A percentile compares a stretch with the other conserved stretches of the same genome.
Conservation (phyloP, 1,284 basidiomycete species). For the Athelia sp. region DNA sequence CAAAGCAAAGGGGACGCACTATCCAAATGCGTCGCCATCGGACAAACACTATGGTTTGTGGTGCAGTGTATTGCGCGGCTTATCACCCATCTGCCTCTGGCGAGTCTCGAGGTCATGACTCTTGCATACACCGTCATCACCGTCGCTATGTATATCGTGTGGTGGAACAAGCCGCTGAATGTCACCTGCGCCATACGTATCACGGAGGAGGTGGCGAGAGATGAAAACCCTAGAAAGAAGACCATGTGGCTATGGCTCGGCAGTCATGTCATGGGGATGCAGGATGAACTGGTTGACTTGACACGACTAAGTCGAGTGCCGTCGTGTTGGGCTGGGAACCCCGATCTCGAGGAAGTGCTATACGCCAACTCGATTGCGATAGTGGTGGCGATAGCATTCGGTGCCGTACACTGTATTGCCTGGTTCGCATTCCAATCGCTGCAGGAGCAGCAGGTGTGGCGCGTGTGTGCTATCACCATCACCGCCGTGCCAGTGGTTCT, state of each 20-base stretch:
- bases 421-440: no score
- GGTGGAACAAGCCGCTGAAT: slow-evolving; percentile 16
- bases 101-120: slow-evolving; percentile 22
- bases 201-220: slow-evolving; percentile 18
- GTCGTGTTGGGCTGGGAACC: no score
- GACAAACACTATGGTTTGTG: slow-evolving; percentile 21
- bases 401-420: no score
- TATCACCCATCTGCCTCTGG: slow-evolving; percentile 10
- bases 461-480: not conserved
- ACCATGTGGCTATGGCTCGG: no score
- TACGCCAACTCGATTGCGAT: not conserved
- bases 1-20: slow-evolving; percentile 18
- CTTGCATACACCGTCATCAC: slow-evolving; percentile 13
- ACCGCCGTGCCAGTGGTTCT: not conserved
- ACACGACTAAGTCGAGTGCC: no score
- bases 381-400: not conserved
- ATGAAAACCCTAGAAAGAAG: no score
- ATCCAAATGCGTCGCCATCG: slow-evolving; percentile 14
- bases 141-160: slow-evolving; percentile 10
- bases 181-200: slow-evolving; percentile 9
- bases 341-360: no score
- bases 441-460: no score
- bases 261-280: no score
- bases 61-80: slow-evolving; percentile 16
- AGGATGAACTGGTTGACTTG: no score